Conservation (phyloP, 148 eudicot genomes). For the Vaccinium myrtillus region DNA sequence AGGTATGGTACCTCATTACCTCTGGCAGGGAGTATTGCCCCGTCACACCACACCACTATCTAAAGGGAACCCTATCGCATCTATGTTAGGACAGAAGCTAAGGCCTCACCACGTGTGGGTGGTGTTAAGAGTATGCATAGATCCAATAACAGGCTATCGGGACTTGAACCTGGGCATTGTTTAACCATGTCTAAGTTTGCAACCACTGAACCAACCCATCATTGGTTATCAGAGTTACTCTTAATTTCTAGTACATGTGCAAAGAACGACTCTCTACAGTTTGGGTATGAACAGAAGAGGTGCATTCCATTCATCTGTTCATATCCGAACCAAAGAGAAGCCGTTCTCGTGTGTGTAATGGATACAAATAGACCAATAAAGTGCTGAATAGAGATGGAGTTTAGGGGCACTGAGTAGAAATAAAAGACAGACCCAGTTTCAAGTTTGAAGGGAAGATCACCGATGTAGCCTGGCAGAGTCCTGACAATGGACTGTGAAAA, state of each 20-base stretch:
- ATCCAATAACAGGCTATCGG: too few species aligned
- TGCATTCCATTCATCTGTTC: background rate
- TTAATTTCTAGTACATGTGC: background rate
- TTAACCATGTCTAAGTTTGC: too few species aligned
- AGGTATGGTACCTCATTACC: too few species aligned
- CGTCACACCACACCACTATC: too few species aligned
- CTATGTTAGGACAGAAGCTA: too few species aligned
- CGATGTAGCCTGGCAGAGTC: constrained; percentile 22
- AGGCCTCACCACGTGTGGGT: too few species aligned
- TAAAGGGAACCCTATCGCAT: too few species aligned
- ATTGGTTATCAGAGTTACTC: background rate
- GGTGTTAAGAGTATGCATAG: too few species aligned
- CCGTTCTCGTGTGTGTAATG: background rate
- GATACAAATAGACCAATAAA: background rate
- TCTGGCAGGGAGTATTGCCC: too few species aligned
- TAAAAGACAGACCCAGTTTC: constrained; percentile 26
- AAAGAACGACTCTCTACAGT: background rate
- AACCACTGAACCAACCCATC: too few species aligned
- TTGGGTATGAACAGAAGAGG: background rate
- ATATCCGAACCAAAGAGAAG: background rate
- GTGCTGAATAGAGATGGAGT: background rate
- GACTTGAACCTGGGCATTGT: too few species aligned
- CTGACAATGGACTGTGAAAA: constrained; percentile 12
- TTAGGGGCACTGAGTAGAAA: background rate
- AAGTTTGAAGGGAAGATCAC: constrained; percentile 29